These are phyloP conservation scores for Truncatella angustata DNA, from an alignment of 2,329 filamentous ascomycete species.

Conservation along the genomic window DNA sequence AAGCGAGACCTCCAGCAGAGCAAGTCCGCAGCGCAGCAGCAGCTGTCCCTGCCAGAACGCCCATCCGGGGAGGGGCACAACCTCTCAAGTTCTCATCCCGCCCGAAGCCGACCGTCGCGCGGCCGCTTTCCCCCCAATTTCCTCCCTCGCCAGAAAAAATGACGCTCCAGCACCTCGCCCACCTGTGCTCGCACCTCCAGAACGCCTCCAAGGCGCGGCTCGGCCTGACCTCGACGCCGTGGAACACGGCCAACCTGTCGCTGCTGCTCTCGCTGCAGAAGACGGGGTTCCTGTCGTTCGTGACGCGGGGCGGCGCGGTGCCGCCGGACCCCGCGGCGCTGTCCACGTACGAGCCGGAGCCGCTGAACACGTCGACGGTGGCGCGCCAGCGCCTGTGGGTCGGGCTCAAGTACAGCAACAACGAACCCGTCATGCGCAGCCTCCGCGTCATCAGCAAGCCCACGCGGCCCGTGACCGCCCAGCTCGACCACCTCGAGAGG, in stretches of 20 bases:
- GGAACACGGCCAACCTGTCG: slow-evolving; percentile 76
- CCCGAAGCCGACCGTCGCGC: too few relatives aligned
- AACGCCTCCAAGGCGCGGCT: slow-evolving; percentile 85
- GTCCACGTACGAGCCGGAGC: slow-evolving; percentile 46
- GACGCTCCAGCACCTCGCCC: slow-evolving; percentile 71
- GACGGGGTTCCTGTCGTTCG: slow-evolving; percentile 75
- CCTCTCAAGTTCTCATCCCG: too few relatives aligned
- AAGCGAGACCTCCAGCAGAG: too few relatives aligned
- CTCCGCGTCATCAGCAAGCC: slow-evolving; percentile 71
- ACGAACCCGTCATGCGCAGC: slow-evolving; percentile 71
- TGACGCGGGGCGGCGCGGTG: slow-evolving; percentile 67
- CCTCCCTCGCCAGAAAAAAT: slow-evolving; percentile 41
- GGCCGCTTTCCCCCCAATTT: too few relatives aligned
- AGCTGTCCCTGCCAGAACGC: background rate
- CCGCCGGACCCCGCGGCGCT: slow-evolving; percentile 49
- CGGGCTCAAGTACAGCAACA: slow-evolving; percentile 86
- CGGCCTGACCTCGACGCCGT: slow-evolving; percentile 78
- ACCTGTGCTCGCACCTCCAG: slow-evolving; percentile 88
- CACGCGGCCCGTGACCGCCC: slow-evolving; percentile 67
- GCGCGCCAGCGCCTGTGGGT: slow-evolving; percentile 78
- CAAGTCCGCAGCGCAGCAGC: too few relatives aligned
- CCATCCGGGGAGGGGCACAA: background rate
- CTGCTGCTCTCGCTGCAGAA: slow-evolving; percentile 77
- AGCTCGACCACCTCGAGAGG: slow-evolving; percentile 58
- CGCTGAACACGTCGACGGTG: slow-evolving; percentile 68